Evolutionary conservation across 148 eudicot species (phyloP), one percentile per base, ranked within the genome.

Genomic region (Camellia sinensis): DNA sequence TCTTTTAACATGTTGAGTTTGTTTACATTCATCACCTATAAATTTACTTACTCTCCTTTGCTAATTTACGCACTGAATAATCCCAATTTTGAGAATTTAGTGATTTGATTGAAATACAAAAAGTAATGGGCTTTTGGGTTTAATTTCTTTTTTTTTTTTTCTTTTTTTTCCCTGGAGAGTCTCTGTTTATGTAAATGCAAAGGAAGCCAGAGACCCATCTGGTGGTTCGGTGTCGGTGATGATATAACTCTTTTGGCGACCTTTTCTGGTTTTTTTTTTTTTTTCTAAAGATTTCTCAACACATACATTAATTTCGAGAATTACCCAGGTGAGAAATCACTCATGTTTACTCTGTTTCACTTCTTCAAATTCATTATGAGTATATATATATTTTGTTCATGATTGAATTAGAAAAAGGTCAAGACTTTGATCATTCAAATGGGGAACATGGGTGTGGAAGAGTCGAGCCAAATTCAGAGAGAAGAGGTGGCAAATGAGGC

Each of bases 361-460:
- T 40, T 59, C 77, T 29, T 57, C 7, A 5, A n/a, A 40, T 56
- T 74, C 76, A 22, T 54, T 37, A 12, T 40, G 21, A 6, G 8
- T 60, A 2, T 46, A 69, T 69, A 14, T 57, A 4, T 22, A 54
- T 18, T 54, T 43, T 11, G 17, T n/a, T 69, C 73, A 13, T 69
- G 53, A 68, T 69, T 69, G 57, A 40, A 57, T 59, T 48, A 48
- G 74, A 52, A 75, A 21, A 65, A 79, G 69, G 19, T 45, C 13
- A 14, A 54, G 17, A 44, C 40, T 62, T 70, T 15, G 71, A 70
- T 40, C 62, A 29, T 64, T 19, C 45, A 10, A 76, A 37, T 85
- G 81, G 82, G 80, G 21, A 82, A 74, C 22, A 71, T 74, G 54
- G 64, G 79, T 45, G 71, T 75, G 71, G 82, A 18, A 66, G 84